Evolutionary conservation across 2,329 filamentous ascomycete species (phyloP).

Genomic region (Fusarium austroafricanum): DNA sequence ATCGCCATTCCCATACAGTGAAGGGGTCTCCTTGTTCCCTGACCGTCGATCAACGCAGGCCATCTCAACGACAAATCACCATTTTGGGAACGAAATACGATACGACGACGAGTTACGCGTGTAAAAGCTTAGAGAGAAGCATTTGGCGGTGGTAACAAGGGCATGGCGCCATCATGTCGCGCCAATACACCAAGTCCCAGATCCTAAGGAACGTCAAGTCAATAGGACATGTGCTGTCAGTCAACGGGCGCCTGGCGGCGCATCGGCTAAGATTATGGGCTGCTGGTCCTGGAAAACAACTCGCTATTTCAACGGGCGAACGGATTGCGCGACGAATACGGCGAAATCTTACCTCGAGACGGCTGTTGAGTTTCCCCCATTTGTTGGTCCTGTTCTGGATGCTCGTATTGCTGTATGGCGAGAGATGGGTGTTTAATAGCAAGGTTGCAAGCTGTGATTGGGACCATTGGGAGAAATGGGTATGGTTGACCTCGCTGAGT

Average conservation of each 20-base stretch:
- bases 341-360: conserved; percentile 60
- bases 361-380: conserved; percentile 73
- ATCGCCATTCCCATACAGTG: conserved; percentile 20
- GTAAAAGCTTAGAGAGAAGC: neutral
- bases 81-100: conserved; percentile 5
- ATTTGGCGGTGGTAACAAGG: conserved; percentile 17
- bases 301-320: conserved; percentile 49
- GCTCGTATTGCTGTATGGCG: conserved; percentile 83
- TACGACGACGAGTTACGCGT: neutral
- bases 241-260: conserved; percentile 40
- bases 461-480: conserved; percentile 94
- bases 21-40: conserved; percentile 37
- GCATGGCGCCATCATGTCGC: conserved; percentile 50
- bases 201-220: conserved; percentile 37
- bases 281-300: conserved; percentile 55
- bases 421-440: conserved; percentile 79
- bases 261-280: conserved; percentile 56
- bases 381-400: conserved; percentile 80
- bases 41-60: conserved; percentile 25
- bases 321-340: conserved; percentile 46
- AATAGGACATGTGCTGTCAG: conserved; percentile 39
- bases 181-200: conserved; percentile 32
- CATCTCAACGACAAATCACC: conserved; percentile 2
- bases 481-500: conserved; percentile 56
- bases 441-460: conserved; percentile 80